phyloP scores from a whole-genome alignment of 78 protist species.

The Dictyostelium intermedium region DNA sequence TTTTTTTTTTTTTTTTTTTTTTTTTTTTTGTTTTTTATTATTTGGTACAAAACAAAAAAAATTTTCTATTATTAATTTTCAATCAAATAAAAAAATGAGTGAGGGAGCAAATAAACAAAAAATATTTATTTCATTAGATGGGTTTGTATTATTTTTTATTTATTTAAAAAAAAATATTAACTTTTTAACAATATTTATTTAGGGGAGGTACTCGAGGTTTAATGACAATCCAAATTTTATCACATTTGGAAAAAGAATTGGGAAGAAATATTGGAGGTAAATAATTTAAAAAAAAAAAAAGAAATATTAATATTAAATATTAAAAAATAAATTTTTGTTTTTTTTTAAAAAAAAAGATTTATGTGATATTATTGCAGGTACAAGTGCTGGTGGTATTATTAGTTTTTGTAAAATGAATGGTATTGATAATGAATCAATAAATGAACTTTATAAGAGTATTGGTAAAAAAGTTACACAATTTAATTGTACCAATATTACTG shows the following conservation, averaged over 20 bases:
- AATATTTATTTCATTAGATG: constrained; percentile 4
- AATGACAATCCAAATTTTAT: not conserved
- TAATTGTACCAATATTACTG: constrained; percentile 3
- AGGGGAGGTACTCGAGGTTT: not conserved
- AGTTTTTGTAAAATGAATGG: not conserved
- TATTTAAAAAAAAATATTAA: too few species aligned
- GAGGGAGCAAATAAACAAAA: not conserved
- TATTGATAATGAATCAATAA: not conserved
- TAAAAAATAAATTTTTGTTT: too few species aligned
- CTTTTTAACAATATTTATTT: too few species aligned
- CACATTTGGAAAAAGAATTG: not conserved
- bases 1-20: not conserved
- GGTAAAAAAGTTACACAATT: constrained; percentile 13
- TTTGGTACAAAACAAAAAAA: too few species aligned
- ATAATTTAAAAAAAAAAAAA: too few species aligned
- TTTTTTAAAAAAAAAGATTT: not conserved
- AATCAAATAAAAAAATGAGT: not conserved
- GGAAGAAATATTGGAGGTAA: not conserved
- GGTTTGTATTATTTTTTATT: not conserved
- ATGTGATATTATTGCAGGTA: constrained; percentile 14
- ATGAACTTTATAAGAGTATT: not conserved
- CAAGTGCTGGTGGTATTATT: constrained; percentile 23
- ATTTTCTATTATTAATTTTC: too few species aligned
- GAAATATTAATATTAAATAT: too few species aligned
- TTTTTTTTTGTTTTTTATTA: not conserved